Evolutionary conservation across 441 rosid genomes (phyloP), one percentile per base, ranked within the genome.

Genomic region (Croton setiger): DNA sequence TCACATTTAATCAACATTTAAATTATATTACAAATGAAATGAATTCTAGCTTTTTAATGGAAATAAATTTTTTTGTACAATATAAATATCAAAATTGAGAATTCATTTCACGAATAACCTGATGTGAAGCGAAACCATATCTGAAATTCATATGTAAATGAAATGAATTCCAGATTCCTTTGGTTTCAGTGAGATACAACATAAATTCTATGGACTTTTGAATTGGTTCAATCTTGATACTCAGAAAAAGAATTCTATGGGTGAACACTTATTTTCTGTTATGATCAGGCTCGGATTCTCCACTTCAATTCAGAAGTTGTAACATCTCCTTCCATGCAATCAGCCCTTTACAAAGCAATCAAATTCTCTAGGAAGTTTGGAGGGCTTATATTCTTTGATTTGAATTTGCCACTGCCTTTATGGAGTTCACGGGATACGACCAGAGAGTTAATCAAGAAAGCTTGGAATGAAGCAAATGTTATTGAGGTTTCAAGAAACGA

Each of bases 221-320:
- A 14, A 31, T 5, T 15, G 3, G n/a, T n/a, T n/a, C n/a, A n/a
- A n/a, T n/a, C n/a, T 48, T 48, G 43, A 48, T 48, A 17, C 5
- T 48, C n/a, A 10, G 18, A 17, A 43, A 48, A n/a, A 17, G 66
- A 41, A 23, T 57, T 73, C 12, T 60, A 58, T 71, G 65, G 54
- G 14, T 75, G 64, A 54, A 71, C 70, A 55, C 69, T 56, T 45
- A 43, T 66, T 61, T 64, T 18, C 43, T 12, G 35, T 10, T 33
- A 20, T 11, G 33, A 33, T 68, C 89, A 89, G 97, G 96, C 98
- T 13, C 88, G 88, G 79, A 84, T 93, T 61, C 83, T 93, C 75
- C 95, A 93, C 72, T 93, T 89, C 80, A 87, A 82, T 77, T 86
- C 98, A n/a, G 92, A 81, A 79, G 93, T 84, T 73, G 74, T 91